Percentiles rank a stretch among this genome's conserved stretches.
phyloP scores from a whole-genome alignment of 2,329 filamentous ascomycete genomes.

The Trichoderma polysporum region DNA sequence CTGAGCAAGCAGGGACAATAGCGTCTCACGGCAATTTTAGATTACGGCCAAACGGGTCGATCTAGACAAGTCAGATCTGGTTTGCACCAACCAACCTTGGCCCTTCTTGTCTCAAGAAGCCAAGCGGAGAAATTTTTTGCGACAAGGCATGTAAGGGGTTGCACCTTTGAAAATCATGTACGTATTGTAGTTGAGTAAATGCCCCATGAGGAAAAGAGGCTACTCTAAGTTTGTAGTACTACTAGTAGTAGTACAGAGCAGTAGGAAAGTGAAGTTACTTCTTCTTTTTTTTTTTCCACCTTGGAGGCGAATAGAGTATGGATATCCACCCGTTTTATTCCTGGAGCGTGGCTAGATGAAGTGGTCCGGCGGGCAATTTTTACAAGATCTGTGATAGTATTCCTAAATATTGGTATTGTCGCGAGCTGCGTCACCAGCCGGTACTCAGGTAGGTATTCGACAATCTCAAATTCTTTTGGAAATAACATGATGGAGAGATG shows the following conservation, averaged over 20 bases:
- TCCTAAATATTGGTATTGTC: not conserved
- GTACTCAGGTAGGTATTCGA: too few species aligned
- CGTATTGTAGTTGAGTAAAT: not conserved
- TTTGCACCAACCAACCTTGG: constrained; percentile 15
- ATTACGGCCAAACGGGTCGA: constrained; percentile 21
- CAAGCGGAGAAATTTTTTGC: constrained; percentile 15
- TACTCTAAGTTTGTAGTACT: too few species aligned
- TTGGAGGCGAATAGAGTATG: not conserved
- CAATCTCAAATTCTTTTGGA: too few species aligned
- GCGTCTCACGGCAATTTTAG: constrained; percentile 23
- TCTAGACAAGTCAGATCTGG: constrained; percentile 20
- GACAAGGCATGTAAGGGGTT: constrained; percentile 13
- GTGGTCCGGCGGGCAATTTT: not conserved
- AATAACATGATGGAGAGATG: too few species aligned
- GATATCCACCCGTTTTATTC: not conserved
- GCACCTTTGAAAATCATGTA: not conserved
- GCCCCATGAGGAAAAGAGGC: not conserved
- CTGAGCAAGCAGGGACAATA: constrained; percentile 18
- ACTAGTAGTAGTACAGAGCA: too few species aligned
- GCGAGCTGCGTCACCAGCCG: too few species aligned
- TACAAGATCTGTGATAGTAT: not conserved
- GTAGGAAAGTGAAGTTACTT: not conserved
- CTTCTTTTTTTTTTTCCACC: not conserved
- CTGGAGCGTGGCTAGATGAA: not conserved
- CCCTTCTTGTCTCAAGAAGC: not conserved